Conservation (phyloP, 495 filamentous ascomycete species). For the Penicillium ochrochloron region DNA sequence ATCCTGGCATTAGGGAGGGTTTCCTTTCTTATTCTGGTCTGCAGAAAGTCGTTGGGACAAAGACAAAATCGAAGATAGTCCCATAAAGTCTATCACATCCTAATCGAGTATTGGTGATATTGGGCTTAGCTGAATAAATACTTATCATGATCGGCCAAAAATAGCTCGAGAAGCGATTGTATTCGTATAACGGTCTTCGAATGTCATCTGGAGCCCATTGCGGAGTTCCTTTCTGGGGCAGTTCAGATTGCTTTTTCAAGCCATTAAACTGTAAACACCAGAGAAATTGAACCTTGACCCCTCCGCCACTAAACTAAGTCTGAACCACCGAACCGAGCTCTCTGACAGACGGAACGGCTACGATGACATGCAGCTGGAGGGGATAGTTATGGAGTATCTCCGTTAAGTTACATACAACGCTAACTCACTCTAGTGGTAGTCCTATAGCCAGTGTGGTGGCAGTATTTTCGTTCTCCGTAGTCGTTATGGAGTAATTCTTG, state of each 20-base stretch:
- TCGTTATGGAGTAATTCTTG: not conserved
- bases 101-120: not conserved
- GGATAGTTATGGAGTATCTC: not conserved
- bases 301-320: conserved; percentile 6
- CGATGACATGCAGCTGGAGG: conserved; percentile 35
- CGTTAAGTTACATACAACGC: not conserved
- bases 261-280: conserved; percentile 5
- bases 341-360: conserved; percentile 24
- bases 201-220: not conserved
- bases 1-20: not conserved
- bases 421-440: conserved; percentile 1
- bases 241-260: not conserved
- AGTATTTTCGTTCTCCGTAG: not conserved
- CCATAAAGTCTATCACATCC: not conserved
- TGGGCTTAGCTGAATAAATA: not conserved
- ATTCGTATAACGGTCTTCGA: not conserved
- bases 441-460: not conserved
- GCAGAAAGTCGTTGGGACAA: conserved; percentile 7
- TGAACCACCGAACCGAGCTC: conserved; percentile 2
- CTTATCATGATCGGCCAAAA: not conserved
- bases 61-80: not conserved
- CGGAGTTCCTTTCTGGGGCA: not conserved
- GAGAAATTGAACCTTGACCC: conserved; percentile 7
- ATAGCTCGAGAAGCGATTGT: not conserved
- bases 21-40: conserved; percentile 7